Evolutionary conservation across 768 basidiomycete species (phyloP), one percentile per base, ranked within the genome.

Genomic region (Mycena latifolia): DNA sequence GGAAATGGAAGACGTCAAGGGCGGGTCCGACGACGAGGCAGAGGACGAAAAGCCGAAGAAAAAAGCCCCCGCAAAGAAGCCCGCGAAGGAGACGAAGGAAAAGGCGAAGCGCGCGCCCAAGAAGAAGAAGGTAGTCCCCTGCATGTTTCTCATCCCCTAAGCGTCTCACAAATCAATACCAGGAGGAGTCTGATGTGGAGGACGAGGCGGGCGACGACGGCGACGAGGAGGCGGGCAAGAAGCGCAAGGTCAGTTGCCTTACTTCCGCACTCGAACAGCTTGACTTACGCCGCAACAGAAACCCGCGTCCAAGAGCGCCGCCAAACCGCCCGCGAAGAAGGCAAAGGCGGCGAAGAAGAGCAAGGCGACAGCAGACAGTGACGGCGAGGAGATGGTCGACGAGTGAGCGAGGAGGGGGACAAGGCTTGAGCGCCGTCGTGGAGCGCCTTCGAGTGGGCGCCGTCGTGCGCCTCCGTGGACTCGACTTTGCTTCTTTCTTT

Each of bases 211-310:
- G 71, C 9, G 83, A 74, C n/a, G 84, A 83, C 1, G 85, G 83
- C 17, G 85, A 86, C 14, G 81, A 81, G 2, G 69, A 76, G 75
- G 74, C 73, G 60, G 79, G 77, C 72, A 92, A 89, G 82, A 94
- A 93, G 79, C 89, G 90, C 79, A 91, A 92, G 88, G 91, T 89
- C 71, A 24, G 69, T 20, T 31, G 43, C 24, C 20, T 7, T 11
- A 0, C 15, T 47, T 5, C 15, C 51, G 41, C 47, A 28, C 39
- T 39, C 12, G 61, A n/a, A 48, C 29, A 56, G 18, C 31, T 48
- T 15, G 33, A 39, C 47, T 24, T 52, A 28, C 37, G 33, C 48
- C 28, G 37, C 28, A 25, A 65, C 45, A 86, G 84, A 81, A 81
- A 61, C 78, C 84, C 5, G 75, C 75, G 24, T 75, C 83, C 46